Evolutionary conservation across 2,329 filamentous ascomycete genomes (phyloP).

Genomic region (Rugonectria rugulosa): DNA sequence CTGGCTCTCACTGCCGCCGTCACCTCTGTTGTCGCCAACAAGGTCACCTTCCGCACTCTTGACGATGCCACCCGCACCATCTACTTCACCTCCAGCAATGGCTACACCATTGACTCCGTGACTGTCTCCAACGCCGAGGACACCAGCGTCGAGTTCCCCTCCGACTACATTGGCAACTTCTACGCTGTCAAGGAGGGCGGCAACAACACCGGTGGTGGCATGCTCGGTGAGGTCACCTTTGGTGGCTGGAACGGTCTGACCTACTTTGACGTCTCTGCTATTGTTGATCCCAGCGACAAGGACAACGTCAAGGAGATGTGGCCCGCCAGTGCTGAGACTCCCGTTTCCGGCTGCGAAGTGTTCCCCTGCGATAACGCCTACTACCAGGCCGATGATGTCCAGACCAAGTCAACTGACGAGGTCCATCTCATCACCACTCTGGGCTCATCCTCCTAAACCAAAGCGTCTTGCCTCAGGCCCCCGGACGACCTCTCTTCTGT

Average conservation of each 20-base stretch:
- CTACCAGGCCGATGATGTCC: constrained; percentile 61
- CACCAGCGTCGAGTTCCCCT: constrained; percentile 52
- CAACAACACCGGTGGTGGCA: constrained; percentile 55
- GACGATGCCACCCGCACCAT: constrained; percentile 59
- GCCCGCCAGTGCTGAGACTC: constrained; percentile 48
- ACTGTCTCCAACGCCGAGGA: constrained; percentile 49
- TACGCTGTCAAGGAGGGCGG: constrained; percentile 57
- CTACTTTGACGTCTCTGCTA: constrained; percentile 67
- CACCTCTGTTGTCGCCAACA: constrained; percentile 52
- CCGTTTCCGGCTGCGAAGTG: constrained; percentile 57
- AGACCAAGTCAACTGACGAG: constrained; percentile 61
- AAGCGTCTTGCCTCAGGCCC: constrained; percentile 22
- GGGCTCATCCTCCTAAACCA: constrained; percentile 45
- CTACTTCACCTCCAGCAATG: constrained; percentile 57
- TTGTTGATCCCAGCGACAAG: constrained; percentile 59
- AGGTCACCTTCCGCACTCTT: constrained; percentile 67
- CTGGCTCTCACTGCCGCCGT: constrained; percentile 53
- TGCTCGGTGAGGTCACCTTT: constrained; percentile 61
- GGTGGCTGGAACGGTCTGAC: constrained; percentile 56
- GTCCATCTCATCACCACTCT: constrained; percentile 60
- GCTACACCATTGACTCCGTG: constrained; percentile 47
- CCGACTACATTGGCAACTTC: constrained; percentile 58
- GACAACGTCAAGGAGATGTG: constrained; percentile 63
- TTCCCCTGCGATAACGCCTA: constrained; percentile 64
- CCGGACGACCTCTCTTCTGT: constrained; percentile 25